A percentile compares a stretch with the other conserved stretches of the same genome.
These are phyloP conservation scores for Fusarium avenaceum DNA, from an alignment of 2,329 filamentous ascomycete genomes.

Conservation along the genomic window DNA sequence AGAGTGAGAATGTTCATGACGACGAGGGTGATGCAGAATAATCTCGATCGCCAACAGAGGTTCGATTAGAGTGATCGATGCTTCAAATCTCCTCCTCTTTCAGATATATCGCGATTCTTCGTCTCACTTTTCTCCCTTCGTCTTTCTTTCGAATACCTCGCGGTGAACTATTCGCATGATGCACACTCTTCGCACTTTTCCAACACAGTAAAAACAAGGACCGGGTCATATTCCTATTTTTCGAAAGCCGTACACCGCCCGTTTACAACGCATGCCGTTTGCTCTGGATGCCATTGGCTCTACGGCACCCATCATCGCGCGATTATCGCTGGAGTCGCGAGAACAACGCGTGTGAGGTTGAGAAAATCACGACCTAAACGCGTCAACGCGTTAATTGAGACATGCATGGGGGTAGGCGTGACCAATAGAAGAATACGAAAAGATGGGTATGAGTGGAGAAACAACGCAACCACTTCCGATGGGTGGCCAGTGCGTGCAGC, in stretches of 20 bases:
- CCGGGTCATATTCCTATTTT: slow-evolving; percentile 2
- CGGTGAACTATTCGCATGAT: neutral
- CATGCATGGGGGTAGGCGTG: slow-evolving; percentile 5
- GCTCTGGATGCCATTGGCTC: slow-evolving; percentile 26
- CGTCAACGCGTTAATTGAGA: slow-evolving; percentile 38
- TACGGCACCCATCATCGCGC: slow-evolving; percentile 25
- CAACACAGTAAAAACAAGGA: slow-evolving; percentile 3
- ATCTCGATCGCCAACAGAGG: slow-evolving; percentile 8
- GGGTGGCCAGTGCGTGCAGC: slow-evolving; percentile 41
- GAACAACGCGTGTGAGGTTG: slow-evolving; percentile 28
- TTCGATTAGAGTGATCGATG: slow-evolving; percentile 6
- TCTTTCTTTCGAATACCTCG: slow-evolving; percentile 4
- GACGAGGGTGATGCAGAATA: slow-evolving; percentile 7
- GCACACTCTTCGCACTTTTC: neutral
- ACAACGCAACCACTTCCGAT: slow-evolving; percentile 47
- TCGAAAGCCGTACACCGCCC: slow-evolving; percentile 17
- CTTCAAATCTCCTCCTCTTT: neutral
- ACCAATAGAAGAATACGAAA: slow-evolving; percentile 35
- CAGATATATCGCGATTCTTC: neutral
- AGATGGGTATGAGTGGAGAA: slow-evolving; percentile 26
- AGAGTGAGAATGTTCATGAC: slow-evolving; percentile 18
- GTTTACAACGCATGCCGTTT: slow-evolving; percentile 22
- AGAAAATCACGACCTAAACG: slow-evolving; percentile 26
- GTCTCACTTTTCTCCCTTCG: neutral
- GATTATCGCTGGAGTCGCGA: slow-evolving; percentile 33